phyloP scores from a whole-genome alignment of 129 eudicot genomes.

The Smallanthus sonchifolius region DNA sequence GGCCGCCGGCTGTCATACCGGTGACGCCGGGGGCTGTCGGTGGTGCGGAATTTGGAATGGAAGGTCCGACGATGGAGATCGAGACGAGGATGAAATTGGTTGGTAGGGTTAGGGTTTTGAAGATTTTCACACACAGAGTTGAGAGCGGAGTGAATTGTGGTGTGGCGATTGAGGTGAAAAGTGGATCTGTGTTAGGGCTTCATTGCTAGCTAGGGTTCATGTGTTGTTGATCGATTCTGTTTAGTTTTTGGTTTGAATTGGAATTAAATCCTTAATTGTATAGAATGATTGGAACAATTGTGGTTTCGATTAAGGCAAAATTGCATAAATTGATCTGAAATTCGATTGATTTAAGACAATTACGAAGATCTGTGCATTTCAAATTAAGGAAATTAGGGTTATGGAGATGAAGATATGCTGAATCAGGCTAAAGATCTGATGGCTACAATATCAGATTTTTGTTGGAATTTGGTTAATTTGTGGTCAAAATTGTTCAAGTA shows the following conservation, averaged over 20 bases:
- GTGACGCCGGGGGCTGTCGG: conserved; percentile 4
- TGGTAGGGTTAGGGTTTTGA: conserved; percentile 91
- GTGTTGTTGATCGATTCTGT: not conserved
- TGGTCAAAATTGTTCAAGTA: not conserved
- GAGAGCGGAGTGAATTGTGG: conserved; percentile 73
- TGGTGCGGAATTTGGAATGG: conserved; percentile 24
- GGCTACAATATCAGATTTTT: not conserved
- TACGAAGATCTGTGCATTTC: no score
- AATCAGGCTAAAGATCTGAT: not conserved
- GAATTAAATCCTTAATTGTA: conserved; percentile 24
- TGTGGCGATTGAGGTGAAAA: conserved; percentile 59
- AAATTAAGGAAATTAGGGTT: not conserved
- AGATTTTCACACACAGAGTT: conserved; percentile 74
- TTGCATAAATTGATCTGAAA: not conserved
- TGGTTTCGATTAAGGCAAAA: not conserved
- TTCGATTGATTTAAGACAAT: conserved; percentile 2
- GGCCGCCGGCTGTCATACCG: conserved; percentile 9
- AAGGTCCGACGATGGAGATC: conserved; percentile 63
- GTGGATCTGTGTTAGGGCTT: conserved; percentile 74
- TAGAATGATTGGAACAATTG: conserved; percentile 19
- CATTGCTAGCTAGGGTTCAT: conserved; percentile 50
- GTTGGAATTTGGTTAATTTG: not conserved
- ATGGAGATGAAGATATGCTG: not conserved
- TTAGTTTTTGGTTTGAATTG: not conserved
- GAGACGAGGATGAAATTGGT: conserved; percentile 85